Evolutionary conservation across 208 protist species (phyloP).

Genomic region (Crithidia brevicula): DNA sequence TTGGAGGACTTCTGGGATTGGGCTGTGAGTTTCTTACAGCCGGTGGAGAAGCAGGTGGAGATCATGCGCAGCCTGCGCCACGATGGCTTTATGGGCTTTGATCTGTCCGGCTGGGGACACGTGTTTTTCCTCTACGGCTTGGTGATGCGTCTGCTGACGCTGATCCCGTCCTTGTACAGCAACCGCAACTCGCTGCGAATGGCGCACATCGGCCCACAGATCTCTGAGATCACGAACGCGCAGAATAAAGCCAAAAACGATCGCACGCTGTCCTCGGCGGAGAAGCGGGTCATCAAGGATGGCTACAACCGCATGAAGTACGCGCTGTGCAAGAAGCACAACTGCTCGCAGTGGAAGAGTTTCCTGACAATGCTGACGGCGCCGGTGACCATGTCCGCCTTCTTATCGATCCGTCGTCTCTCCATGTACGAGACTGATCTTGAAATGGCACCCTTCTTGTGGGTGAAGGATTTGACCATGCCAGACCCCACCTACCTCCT

Average conservation of each 20-base stretch:
- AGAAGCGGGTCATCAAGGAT: constrained; percentile 88
- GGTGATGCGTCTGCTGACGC: constrained; percentile 73
- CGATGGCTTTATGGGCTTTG: constrained; percentile 73
- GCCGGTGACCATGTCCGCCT: constrained; percentile 83
- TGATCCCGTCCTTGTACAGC: constrained; percentile 81
- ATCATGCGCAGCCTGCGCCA: constrained; percentile 77
- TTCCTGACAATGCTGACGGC: constrained; percentile 75
- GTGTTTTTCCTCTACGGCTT: constrained; percentile 87
- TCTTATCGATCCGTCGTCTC: constrained; percentile 83
- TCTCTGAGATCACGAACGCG: constrained; percentile 80
- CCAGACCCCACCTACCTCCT: constrained; percentile 85
- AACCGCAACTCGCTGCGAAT: constrained; percentile 86
- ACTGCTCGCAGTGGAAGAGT: constrained; percentile 84
- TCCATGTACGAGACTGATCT: constrained; percentile 87
- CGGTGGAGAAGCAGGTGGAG: constrained; percentile 88
- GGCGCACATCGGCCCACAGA: constrained; percentile 70
- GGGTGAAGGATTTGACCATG: constrained; percentile 86
- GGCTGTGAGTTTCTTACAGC: constrained; percentile 81
- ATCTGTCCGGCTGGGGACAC: constrained; percentile 79
- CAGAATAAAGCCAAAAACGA: constrained; percentile 84
- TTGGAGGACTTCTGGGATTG: constrained; percentile 91
- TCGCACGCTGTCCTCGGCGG: constrained; percentile 74
- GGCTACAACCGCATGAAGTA: constrained; percentile 88
- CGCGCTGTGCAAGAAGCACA: constrained; percentile 83
- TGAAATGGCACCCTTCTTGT: constrained; percentile 84